Conservation (phyloP, 2,329 filamentous ascomycete genomes). For the Neonectria ditissima region DNA sequence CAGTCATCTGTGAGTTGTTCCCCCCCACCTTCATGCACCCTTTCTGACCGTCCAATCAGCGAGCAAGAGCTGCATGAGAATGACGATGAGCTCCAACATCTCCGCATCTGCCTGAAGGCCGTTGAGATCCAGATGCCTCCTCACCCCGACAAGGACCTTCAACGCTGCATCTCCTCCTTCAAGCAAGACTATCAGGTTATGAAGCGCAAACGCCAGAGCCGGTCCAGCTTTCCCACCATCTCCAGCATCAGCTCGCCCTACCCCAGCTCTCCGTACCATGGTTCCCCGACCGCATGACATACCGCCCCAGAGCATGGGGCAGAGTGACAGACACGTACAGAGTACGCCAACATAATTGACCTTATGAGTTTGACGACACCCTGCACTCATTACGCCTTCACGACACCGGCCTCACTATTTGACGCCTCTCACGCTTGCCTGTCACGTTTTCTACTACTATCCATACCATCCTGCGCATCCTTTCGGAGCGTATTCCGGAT, state of each 20-base stretch:
- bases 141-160: slow-evolving; percentile 66
- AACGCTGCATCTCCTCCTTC: slow-evolving; percentile 70
- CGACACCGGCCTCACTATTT: slow-evolving; percentile 10
- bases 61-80: slow-evolving; percentile 67
- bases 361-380: slow-evolving; percentile 39
- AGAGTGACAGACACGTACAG: slow-evolving; percentile 19
- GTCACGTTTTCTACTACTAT: slow-evolving; percentile 19
- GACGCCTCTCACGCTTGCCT: slow-evolving; percentile 32
- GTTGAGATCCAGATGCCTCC: slow-evolving; percentile 69
- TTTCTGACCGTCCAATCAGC: slow-evolving; percentile 49
- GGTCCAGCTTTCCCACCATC: slow-evolving; percentile 47
- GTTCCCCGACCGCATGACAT: slow-evolving; percentile 32
- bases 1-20: slow-evolving; percentile 62
- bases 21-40: background rate
- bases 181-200: slow-evolving; percentile 68
- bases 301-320: slow-evolving; percentile 13
- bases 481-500: slow-evolving; percentile 32
- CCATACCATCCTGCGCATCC: slow-evolving; percentile 22
- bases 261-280: slow-evolving; percentile 38
- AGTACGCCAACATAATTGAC: slow-evolving; percentile 27
- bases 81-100: slow-evolving; percentile 70
- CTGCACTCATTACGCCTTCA: slow-evolving; percentile 28
- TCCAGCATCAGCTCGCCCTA: slow-evolving; percentile 45
- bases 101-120: slow-evolving; percentile 71
- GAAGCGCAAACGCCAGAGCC: slow-evolving; percentile 58